Conservation (phyloP, 2,329 filamentous ascomycete species). For the Colletotrichum aenigma region DNA sequence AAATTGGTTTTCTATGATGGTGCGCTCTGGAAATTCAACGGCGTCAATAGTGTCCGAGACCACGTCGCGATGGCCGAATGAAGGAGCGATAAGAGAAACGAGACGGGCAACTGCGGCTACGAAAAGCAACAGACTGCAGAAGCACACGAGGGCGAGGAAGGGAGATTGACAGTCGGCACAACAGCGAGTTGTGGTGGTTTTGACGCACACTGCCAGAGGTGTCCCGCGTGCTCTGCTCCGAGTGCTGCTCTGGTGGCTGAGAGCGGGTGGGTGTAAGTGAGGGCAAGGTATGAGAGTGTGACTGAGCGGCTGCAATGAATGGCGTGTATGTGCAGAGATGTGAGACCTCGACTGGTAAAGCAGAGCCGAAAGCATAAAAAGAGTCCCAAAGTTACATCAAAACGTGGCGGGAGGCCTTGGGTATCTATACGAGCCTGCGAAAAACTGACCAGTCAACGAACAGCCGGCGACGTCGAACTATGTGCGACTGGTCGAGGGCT, state of each 20-base stretch:
- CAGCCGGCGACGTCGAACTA: neutral
- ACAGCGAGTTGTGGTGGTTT: neutral
- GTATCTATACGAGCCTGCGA: conserved; percentile 17
- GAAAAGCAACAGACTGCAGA: neutral
- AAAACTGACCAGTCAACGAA: neutral
- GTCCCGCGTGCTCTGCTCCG: neutral
- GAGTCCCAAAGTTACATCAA: neutral
- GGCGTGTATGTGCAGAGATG: neutral
- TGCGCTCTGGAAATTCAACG: neutral
- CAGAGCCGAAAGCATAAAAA: neutral
- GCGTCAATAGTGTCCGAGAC: conserved; percentile 11
- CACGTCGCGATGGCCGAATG: neutral
- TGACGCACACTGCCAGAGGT: neutral
- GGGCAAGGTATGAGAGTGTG: neutral
- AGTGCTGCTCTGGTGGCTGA: neutral
- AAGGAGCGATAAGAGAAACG: neutral
- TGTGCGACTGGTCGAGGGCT: neutral
- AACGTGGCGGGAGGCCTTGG: neutral
- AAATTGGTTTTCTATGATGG: neutral
- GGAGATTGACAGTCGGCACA: neutral
- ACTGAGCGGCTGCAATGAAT: neutral
- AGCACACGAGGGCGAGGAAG: neutral
- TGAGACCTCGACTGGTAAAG: neutral
- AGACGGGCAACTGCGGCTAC: neutral
- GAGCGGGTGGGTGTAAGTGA: neutral